phyloP scores from a whole-genome alignment of 352 stramenopile species.

The Phytophthora aleatoria region DNA sequence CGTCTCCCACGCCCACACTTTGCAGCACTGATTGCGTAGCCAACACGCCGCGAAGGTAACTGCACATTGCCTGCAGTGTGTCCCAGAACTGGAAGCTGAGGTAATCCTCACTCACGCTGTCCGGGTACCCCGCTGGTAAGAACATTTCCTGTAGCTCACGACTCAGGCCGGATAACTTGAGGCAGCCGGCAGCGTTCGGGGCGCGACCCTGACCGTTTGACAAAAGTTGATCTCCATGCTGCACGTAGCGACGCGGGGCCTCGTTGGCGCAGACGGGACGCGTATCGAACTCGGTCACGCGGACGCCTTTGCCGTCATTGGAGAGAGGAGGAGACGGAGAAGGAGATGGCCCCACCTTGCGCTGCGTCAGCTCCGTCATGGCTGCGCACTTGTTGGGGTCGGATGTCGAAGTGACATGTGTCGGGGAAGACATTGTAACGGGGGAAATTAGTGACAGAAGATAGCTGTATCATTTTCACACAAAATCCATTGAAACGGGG shows the following conservation, averaged over 20 bases:
- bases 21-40: conserved; percentile 93
- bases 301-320: conserved; percentile 29
- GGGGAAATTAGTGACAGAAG: neutral
- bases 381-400: neutral
- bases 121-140: conserved; percentile 82
- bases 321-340: conserved; percentile 13
- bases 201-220: conserved; percentile 20
- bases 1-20: conserved; percentile 93
- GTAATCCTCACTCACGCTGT: conserved; percentile 91
- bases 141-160: conserved; percentile 88
- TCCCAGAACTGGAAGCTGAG: conserved; percentile 96
- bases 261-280: conserved; percentile 61
- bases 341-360: conserved; percentile 40
- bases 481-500: neutral
- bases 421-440: conserved; percentile 1
- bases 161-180: conserved; percentile 40
- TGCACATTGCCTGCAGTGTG: conserved; percentile 94
- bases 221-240: conserved; percentile 41
- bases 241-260: conserved; percentile 51
- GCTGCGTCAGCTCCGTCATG: conserved; percentile 58
- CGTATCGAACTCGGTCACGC: conserved; percentile 63
- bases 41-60: conserved; percentile 94
- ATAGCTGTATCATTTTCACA: neutral
- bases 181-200: conserved; percentile 22
- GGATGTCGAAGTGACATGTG: conserved; percentile 11